Evolutionary conservation across 2,329 filamentous ascomycete genomes (phyloP), one percentile per base, ranked within the genome.

Genomic region (Helotiales sp.): DNA sequence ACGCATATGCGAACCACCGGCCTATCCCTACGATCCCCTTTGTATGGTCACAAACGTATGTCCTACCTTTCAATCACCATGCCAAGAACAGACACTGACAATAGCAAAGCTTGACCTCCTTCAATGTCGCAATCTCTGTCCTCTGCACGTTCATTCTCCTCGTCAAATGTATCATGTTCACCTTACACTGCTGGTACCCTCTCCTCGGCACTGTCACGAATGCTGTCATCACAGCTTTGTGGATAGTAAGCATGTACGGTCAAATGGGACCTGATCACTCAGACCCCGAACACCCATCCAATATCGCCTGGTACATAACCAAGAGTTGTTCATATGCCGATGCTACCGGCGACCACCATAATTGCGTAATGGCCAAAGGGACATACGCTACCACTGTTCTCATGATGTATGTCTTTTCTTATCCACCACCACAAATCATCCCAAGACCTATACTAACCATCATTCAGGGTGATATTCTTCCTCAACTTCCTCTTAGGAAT

Each of bases 81-180:
- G 13, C 44, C 27, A 22, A 44, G 31, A 50, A 48, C 2, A 9
- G 5, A 53, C 13, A 40, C 62, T 67, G 46, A 67, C 50, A 7
- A 49, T 1, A 27, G n/a, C n/a, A 34, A 69, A 93, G 89, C 55
- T 77, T 91, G 61, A 91, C 89, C 48, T 79, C 87, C 65, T 91
- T 83, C 75, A 91, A 93, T 69, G 84, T 92, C 65, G 87, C 87
- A 69, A 87, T 92, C 65, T 88, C 88, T 34, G 82, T 93, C 63
- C 77, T 91, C 54, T 86, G 85, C 57, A 87, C 90, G 71, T 93
- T 93, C 77, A 79, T 91, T 70, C 81, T 91, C 61, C 80, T 93
- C 44, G 77, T 81, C 71, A 92, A 91, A 77, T 79, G 83, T 62
- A 83, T 88, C 60, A 79, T 83, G 67, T 86, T 83, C 74, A 84